Conservation (phyloP, 768 basidiomycete species). For the Boletus speciosus region DNA sequence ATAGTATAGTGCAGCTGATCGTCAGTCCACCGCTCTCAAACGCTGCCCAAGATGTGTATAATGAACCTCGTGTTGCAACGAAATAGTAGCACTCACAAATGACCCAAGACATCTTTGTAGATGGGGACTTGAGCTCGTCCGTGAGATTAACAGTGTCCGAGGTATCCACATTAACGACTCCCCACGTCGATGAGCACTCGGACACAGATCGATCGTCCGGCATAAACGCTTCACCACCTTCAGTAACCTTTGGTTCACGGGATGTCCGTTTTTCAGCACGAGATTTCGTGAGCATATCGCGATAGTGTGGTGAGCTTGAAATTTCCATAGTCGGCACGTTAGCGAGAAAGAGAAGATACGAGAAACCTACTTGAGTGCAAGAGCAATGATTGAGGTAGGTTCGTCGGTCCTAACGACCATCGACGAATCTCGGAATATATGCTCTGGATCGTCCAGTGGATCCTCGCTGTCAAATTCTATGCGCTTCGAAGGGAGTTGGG, state of each 20-base stretch:
- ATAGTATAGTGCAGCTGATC: constrained; percentile 92
- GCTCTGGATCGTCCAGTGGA: constrained; percentile 75
- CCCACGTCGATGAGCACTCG: constrained; percentile 89
- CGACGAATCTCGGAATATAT: constrained; percentile 90
- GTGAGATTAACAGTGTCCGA: constrained; percentile 64
- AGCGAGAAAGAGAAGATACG: neutral
- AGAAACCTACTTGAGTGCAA: constrained; percentile 74
- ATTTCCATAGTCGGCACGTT: constrained; percentile 2
- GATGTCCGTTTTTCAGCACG: constrained; percentile 73
- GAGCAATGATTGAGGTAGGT: constrained; percentile 95
- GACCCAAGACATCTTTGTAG: constrained; percentile 78
- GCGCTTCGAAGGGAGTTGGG: constrained; percentile 50
- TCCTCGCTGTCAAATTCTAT: constrained; percentile 61
- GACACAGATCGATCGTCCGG: constrained; percentile 81
- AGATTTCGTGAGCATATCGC: constrained; percentile 74
- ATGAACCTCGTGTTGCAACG: constrained; percentile 2
- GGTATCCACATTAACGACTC: constrained; percentile 81
- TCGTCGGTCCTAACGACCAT: constrained; percentile 97
- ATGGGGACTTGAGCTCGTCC: constrained; percentile 71
- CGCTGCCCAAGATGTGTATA: constrained; percentile 41
- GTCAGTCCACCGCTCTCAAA: constrained; percentile 88
- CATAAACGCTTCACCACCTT: constrained; percentile 85
- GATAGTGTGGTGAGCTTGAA: constrained; percentile 73
- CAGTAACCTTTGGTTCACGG: constrained; percentile 51
- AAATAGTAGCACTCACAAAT: constrained; percentile 52